A percentile compares a stretch with the other conserved stretches of the same genome.
phyloP scores from a whole-genome alignment of 1,139 yeast species.

The Candida sanyaensis region DNA sequence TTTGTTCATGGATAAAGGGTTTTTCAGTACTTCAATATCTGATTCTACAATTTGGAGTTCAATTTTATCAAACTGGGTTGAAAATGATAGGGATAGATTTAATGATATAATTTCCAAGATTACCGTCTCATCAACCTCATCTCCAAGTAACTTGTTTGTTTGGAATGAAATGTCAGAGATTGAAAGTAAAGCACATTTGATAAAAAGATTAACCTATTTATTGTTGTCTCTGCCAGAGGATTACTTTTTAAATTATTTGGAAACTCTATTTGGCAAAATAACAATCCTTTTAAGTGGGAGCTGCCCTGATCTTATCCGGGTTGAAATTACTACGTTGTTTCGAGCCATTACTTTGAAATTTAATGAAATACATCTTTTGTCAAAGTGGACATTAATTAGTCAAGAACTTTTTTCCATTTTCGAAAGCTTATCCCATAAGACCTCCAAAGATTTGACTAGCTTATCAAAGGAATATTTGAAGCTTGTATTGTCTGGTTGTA shows the following conservation, averaged over 20 bases:
- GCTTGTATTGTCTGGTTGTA: conserved; percentile 61
- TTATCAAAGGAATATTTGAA: conserved; percentile 40
- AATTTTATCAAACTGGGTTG: conserved; percentile 57
- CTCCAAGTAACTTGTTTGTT: conserved; percentile 57
- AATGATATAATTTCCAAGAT: conserved; percentile 54
- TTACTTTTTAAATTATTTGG: conserved; percentile 48
- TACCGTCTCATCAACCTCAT: conserved; percentile 49
- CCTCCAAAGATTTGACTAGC: conserved; percentile 31
- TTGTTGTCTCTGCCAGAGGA: conserved; percentile 63
- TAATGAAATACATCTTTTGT: conserved; percentile 62
- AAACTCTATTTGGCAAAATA: conserved; percentile 53
- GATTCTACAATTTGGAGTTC: conserved; percentile 48
- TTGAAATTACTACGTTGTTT: conserved; percentile 55
- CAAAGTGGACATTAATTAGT: conserved; percentile 71
- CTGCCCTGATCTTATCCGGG: conserved; percentile 38
- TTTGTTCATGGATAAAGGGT: conserved; percentile 48
- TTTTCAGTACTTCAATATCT: conserved; percentile 37
- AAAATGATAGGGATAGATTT: conserved; percentile 58
- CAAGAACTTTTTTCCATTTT: conserved; percentile 61
- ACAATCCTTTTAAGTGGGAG: conserved; percentile 38
- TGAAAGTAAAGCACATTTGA: conserved; percentile 45
- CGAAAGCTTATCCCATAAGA: conserved; percentile 34
- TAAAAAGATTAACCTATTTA: conserved; percentile 64
- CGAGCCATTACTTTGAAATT: conserved; percentile 65
- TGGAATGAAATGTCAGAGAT: conserved; percentile 76